Evolutionary conservation across 257 asterid genomes (phyloP), one percentile per base, ranked within the genome.

Genomic region (Fraxinus americana): DNA sequence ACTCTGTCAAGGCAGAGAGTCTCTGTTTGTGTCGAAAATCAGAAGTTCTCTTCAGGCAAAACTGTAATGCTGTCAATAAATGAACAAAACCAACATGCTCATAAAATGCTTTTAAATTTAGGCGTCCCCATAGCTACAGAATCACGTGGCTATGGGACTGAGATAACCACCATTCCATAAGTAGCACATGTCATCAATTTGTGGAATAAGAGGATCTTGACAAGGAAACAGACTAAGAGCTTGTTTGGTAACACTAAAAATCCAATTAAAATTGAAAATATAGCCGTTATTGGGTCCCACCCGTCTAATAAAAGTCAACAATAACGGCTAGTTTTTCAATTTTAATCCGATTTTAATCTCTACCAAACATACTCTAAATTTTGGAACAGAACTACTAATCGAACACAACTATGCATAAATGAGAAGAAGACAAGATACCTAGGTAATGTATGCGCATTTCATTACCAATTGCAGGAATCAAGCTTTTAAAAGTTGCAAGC

Each of bases 371-470:
- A n/a, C n/a, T n/a, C n/a, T n/a, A 35, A 39, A 23, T 4, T 65
- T 54, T 72, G 48, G 74, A 75, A 75, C 61, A 75, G 43, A 75
- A 67, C 52, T 71, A 17, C 48, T 78, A 48, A 32, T 38, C 3
- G 75, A 67, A 81, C n/a, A 72, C 50, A 74, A 74, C 75, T 11
- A 35, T 9, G 50, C 34, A 38, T 45, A 73, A 50, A 27, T 21
- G 39, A 25, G 32, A 69, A 63, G 73, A 76, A 57, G 76, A 66
- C 41, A 77, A 72, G 73, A 54, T 91, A 93, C 98, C 99, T 83
- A 96, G 79, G 83, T 96, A 96, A 86, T 93, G 98, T 84, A 96
- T 86, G 81, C 83, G 48, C 82, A 93, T 82, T 78, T 90, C 89
- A 23, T 79, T 78, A 43, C 87, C 70, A 73, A 83, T 76, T 81